Percentiles rank a stretch among this genome's conserved stretches.
Evolutionary conservation across 2,329 filamentous ascomycete species (phyloP).

Genomic region (Tolypocladium amazonense): DNA sequence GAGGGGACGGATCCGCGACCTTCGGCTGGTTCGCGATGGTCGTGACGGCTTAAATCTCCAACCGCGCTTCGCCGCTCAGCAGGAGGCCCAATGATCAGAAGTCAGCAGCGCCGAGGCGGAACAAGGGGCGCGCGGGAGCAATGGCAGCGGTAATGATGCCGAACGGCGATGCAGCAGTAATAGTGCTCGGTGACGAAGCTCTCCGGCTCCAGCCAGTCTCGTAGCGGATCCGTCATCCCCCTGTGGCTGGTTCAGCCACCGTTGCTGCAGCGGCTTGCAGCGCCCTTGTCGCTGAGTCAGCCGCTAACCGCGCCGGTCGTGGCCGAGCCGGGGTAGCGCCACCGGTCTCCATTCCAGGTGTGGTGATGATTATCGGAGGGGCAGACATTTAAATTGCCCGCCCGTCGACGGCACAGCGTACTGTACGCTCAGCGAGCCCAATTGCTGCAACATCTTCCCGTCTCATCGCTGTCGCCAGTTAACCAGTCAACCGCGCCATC

Average conservation of each 20-base stretch:
- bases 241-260: background rate
- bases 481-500: background rate
- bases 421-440: background rate
- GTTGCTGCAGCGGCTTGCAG: background rate
- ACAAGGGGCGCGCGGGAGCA: background rate
- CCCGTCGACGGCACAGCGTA: background rate
- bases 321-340: background rate
- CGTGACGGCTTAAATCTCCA: background rate
- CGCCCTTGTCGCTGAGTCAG: background rate
- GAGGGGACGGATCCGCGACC: background rate
- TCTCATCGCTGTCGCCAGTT: background rate
- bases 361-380: background rate
- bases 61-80: background rate
- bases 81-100: no score
- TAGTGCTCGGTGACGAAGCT: slow-evolving; percentile 18
- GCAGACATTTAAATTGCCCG: background rate
- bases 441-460: background rate
- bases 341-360: background rate
- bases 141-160: background rate
- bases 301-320: background rate
- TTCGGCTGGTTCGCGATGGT: background rate
- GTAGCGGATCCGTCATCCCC: background rate
- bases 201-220: slow-evolving; percentile 16
- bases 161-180: slow-evolving; percentile 1
- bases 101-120: background rate